A percentile compares a stretch with the other conserved stretches of the same genome.
Evolutionary conservation across 2,329 filamentous ascomycete genomes (phyloP).

Genomic region (Clarireedia monteithiana): DNA sequence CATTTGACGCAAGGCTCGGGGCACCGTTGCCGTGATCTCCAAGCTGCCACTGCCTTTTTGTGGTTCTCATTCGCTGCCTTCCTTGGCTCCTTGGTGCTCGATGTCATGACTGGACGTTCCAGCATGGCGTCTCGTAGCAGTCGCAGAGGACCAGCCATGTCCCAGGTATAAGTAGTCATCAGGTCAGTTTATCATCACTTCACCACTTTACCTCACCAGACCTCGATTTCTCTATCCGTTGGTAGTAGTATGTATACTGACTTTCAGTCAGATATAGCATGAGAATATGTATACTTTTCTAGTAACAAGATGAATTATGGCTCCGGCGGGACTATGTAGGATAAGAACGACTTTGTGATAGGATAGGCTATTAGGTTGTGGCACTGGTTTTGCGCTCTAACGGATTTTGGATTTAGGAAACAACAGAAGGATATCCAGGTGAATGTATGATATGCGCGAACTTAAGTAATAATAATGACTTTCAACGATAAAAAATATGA

Average conservation of each 20-base stretch:
- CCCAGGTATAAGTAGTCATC: conserved; percentile 40
- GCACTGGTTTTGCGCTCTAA: too few species aligned
- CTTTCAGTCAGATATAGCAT: too few species aligned
- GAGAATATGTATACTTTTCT: too few species aligned
- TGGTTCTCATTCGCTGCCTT: conserved; percentile 69
- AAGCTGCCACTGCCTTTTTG: conserved; percentile 67
- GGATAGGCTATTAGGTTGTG: too few species aligned
- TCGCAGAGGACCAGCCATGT: conserved; percentile 41
- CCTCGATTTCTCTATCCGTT: too few species aligned
- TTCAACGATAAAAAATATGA: background rate
- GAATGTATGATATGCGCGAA: background rate
- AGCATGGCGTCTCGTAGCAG: conserved; percentile 6
- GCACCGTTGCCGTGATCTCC: conserved; percentile 66
- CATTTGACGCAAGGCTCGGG: conserved; percentile 53
- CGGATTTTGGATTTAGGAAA: background rate
- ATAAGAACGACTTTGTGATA: too few species aligned
- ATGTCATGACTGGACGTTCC: conserved; percentile 2
- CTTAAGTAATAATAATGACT: background rate
- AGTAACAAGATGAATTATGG: too few species aligned
- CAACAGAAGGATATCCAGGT: background rate
- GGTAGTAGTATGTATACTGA: too few species aligned
- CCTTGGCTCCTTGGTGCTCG: conserved; percentile 46
- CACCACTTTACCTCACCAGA: background rate
- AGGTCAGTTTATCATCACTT: conserved; percentile 18
- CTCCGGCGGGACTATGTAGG: too few species aligned